Evolutionary conservation across 345 rosid species (phyloP), one percentile per base, ranked within the genome.

Genomic region (Mallotus nudiflorus): DNA sequence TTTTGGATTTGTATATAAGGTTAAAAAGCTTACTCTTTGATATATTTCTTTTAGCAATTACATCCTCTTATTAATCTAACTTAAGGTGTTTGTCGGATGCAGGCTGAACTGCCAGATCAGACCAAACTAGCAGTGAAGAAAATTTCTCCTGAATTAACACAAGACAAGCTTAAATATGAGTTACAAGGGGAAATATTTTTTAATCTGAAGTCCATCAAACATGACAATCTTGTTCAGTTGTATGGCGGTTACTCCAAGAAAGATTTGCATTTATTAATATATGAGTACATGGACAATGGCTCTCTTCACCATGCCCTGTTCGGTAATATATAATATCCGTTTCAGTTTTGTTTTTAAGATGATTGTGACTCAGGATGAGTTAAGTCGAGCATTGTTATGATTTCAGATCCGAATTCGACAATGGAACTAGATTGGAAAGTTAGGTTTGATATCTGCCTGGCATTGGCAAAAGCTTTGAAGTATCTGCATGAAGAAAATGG

Each of bases 381-480:
- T n/a, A n/a, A n/a, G n/a, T n/a, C n/a, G n/a, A n/a, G 37, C 13
- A 12, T 15, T 58, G 6, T 59, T n/a, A n/a, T 50, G 67, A n/a
- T n/a, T n/a, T n/a, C 14, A 71, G 62, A 24, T 50, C 45, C 62
- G 13, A 39, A n/a, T 20, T 18, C 53, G 0, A 9, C 15, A 16
- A 13, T 18, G 15, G 13, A 50, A 51, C 52, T 71, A 9, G 6
- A 27, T 40, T 71, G 69, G 59, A 50, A 50, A 33, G 18, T 19
- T 20, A 66, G 69, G 51, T 66, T 3, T 5, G 40, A 33, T 19
- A 66, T 46, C 68, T 69, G 79, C 67, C 51, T 52, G 1, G 73
- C 64, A 74, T 50, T 62, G 6, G 78, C 73, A 1, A 45, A 62
- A 29, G 73, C 67, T 44, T 28, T 74, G 62, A 45, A 74, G 57